Conservation (phyloP, 139 green algal genomes). For the Coccomyxa sp. region DNA sequence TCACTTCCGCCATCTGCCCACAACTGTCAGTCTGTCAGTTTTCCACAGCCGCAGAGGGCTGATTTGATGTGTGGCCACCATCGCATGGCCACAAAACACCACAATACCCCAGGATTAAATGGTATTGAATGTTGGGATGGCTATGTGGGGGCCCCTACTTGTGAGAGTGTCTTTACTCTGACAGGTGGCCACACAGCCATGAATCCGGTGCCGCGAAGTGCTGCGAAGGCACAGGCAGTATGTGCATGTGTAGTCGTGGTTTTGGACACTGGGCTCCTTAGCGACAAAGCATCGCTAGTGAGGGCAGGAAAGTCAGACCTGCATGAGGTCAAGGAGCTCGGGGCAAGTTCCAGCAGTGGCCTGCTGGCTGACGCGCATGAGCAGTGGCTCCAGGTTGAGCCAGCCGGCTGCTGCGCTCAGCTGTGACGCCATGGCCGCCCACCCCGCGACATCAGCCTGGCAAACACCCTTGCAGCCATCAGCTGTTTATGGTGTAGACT, state of each 20-base stretch:
- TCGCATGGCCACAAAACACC: neutral
- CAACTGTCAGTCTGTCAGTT: neutral
- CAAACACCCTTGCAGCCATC: neutral
- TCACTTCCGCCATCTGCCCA: conserved; percentile 36
- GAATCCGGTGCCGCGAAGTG: too few species aligned
- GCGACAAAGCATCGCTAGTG: neutral
- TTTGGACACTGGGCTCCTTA: neutral
- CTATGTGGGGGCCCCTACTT: neutral
- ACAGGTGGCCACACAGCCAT: neutral
- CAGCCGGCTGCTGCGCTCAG: conserved; percentile 42
- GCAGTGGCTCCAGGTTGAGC: conserved; percentile 49
- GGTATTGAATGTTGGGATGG: neutral
- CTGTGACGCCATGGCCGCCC: conserved; percentile 49
- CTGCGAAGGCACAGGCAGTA: neutral
- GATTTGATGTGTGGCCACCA: neutral
- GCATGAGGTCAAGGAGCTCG: conserved; percentile 63
- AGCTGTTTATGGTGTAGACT: conserved; percentile 1
- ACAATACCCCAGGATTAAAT: neutral
- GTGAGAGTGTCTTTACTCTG: neutral
- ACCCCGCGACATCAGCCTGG: conserved; percentile 45
- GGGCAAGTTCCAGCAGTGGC: conserved; percentile 45
- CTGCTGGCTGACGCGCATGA: conserved; percentile 29
- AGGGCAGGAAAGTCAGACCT: neutral
- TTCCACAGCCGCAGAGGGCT: neutral
- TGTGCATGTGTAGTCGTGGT: neutral